A percentile compares a stretch with the other conserved stretches of the same genome.
Evolutionary conservation across 2,329 filamentous ascomycete genomes (phyloP).

Genomic region (Harringtonia lauricola): DNA sequence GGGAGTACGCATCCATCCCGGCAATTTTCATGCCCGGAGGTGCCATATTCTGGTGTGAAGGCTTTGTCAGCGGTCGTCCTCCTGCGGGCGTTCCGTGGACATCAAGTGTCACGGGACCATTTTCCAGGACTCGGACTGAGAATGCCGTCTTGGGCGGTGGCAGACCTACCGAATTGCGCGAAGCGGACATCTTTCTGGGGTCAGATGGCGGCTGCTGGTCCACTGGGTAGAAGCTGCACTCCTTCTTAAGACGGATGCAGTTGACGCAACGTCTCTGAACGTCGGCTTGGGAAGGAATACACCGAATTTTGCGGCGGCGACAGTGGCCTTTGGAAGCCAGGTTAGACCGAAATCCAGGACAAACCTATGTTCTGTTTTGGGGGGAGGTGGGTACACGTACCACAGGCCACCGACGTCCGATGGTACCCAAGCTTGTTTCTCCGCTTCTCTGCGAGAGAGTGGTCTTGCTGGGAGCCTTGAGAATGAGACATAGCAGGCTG

Average conservation of each 20-base stretch:
- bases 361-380: not conserved
- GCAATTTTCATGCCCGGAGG: slow-evolving; percentile 29
- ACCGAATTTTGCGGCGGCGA: slow-evolving; percentile 86
- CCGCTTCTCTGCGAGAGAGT: slow-evolving; percentile 36
- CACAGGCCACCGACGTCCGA: slow-evolving; percentile 87
- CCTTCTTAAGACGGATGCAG: slow-evolving; percentile 88
- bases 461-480: slow-evolving; percentile 16
- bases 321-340: slow-evolving; percentile 60
- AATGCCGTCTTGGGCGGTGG: not conserved
- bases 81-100: slow-evolving; percentile 25
- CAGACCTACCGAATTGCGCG: slow-evolving; percentile 25
- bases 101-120: too few relatives aligned
- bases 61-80: slow-evolving; percentile 28
- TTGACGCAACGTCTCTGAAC: slow-evolving; percentile 71
- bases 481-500: slow-evolving; percentile 15
- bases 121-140: too few relatives aligned
- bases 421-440: slow-evolving; percentile 94
- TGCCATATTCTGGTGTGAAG: slow-evolving; percentile 33
- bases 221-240: slow-evolving; percentile 86
- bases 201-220: slow-evolving; percentile 57
- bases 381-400: slow-evolving; percentile 45
- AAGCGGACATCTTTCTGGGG: slow-evolving; percentile 28
- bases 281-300: slow-evolving; percentile 65
- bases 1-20: slow-evolving; percentile 23
- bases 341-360: not conserved